Conservation (phyloP, 2,329 filamentous ascomycete species). For the Stromatinia cepivora region DNA sequence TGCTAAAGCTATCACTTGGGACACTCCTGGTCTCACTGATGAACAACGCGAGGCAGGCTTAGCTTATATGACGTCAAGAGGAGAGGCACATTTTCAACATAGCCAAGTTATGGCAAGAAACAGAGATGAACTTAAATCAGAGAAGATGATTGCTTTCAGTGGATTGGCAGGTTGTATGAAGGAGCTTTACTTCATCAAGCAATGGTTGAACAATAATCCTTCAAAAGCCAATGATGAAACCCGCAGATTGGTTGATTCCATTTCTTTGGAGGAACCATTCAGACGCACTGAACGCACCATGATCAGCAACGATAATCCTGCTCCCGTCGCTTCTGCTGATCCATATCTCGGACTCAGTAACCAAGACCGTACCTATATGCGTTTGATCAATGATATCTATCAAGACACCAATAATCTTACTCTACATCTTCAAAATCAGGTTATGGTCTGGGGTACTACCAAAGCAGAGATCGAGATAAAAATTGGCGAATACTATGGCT, state of each 20-base stretch:
- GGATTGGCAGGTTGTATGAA: slow-evolving; percentile 7
- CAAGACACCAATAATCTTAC: slow-evolving; percentile 14
- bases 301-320: slow-evolving; percentile 2
- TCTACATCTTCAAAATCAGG: slow-evolving; percentile 15
- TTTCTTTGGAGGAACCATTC: slow-evolving; percentile 10
- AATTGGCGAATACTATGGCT: slow-evolving; percentile 11
- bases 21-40: slow-evolving; percentile 7
- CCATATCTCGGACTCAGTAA: slow-evolving; percentile 2
- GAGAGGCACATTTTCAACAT: slow-evolving; percentile 16
- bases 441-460: slow-evolving; percentile 1
- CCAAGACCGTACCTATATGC: slow-evolving; percentile 12
- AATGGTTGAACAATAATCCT: neutral
- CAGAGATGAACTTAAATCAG: slow-evolving; percentile 1
- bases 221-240: neutral
- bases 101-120: slow-evolving; percentile 11
- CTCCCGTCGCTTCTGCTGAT: neutral
- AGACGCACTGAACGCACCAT: neutral
- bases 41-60: slow-evolving; percentile 4
- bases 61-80: slow-evolving; percentile 1
- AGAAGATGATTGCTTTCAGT: slow-evolving; percentile 15
- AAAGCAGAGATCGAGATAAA: slow-evolving; percentile 9
- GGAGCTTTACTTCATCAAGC: slow-evolving; percentile 17
- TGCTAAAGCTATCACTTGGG: slow-evolving; percentile 13
- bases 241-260: neutral
- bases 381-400: slow-evolving; percentile 15